A percentile compares a stretch with the other conserved stretches of the same genome.
These are phyloP conservation scores for Penicillium sclerotigenum DNA, from an alignment of 2,329 filamentous ascomycete genomes.

Conservation along the genomic window DNA sequence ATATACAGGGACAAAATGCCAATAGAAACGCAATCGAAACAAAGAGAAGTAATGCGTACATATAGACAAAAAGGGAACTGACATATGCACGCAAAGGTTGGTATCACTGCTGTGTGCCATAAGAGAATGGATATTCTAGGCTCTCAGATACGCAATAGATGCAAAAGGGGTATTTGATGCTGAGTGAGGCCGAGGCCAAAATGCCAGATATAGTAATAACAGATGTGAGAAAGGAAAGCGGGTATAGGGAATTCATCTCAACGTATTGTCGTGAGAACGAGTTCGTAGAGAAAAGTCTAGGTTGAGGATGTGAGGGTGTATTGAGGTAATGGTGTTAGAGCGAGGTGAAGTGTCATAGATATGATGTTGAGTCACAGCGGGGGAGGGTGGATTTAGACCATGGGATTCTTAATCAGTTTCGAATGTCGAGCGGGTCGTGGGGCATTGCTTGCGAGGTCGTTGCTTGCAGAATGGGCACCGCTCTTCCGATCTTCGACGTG, in stretches of 20 bases:
- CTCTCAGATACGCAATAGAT: slow-evolving; percentile 1
- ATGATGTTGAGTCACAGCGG: not conserved
- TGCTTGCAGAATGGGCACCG: not conserved
- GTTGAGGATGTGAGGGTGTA: not conserved
- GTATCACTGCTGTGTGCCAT: not conserved
- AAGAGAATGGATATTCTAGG: slow-evolving; percentile 1
- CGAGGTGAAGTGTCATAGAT: not conserved
- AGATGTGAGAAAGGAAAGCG: not conserved
- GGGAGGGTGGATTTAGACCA: not conserved
- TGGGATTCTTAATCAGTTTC: slow-evolving; percentile 14
- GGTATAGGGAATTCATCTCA: slow-evolving; percentile 4
- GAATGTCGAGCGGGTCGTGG: slow-evolving; percentile 9
- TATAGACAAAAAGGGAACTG: not conserved
- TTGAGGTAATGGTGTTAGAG: not conserved
- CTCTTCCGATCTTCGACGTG: slow-evolving; percentile 17
- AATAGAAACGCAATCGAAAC: not conserved
- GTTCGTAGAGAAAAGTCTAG: not conserved
- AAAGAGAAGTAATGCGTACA: not conserved
- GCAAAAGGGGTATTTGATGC: slow-evolving; percentile 1
- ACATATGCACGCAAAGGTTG: not conserved
- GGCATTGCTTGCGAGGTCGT: not conserved
- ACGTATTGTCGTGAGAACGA: not conserved
- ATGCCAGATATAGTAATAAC: slow-evolving; percentile 1
- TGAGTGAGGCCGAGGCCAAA: not conserved
- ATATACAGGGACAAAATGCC: slow-evolving; percentile 3